These are phyloP conservation scores for Fusarium domesticum DNA, from an alignment of 2,329 filamentous ascomycete species.

Conservation along the genomic window DNA sequence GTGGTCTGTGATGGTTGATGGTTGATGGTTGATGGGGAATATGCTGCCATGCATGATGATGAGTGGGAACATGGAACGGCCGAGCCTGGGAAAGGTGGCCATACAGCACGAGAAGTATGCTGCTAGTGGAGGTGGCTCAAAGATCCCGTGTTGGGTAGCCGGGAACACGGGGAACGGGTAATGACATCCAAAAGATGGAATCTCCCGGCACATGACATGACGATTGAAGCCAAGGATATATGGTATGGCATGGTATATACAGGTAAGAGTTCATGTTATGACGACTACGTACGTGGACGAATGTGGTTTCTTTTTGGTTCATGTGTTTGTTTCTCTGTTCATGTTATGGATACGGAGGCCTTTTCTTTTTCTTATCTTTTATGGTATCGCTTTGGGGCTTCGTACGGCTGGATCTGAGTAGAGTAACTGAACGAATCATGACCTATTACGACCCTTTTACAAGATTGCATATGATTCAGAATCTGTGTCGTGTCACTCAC, in stretches of 20 bases:
- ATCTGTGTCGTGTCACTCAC: too few relatives aligned
- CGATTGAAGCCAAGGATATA: slow-evolving; percentile 1
- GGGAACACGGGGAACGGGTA: slow-evolving; percentile 7
- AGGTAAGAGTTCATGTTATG: not conserved
- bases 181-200: not conserved
- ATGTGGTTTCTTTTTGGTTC: slow-evolving; percentile 1
- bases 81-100: slow-evolving; percentile 26
- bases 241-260: not conserved
- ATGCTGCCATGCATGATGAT: slow-evolving; percentile 25
- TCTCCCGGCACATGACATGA: not conserved
- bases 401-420: slow-evolving; percentile 12
- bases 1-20: slow-evolving; percentile 11
- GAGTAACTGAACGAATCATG: slow-evolving; percentile 28
- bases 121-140: slow-evolving; percentile 16
- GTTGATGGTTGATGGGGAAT: too few relatives aligned
- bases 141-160: slow-evolving; percentile 16
- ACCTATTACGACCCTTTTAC: slow-evolving; percentile 14
- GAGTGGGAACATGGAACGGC: slow-evolving; percentile 15
- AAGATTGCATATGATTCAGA: too few relatives aligned
- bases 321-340: slow-evolving; percentile 4
- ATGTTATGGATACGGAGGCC: too few relatives aligned
- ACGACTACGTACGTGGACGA: too few relatives aligned
- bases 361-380: too few relatives aligned
- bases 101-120: slow-evolving; percentile 6
- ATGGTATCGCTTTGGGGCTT: slow-evolving; percentile 1